Percentiles rank a stretch among this genome's conserved stretches.
These are phyloP conservation scores for Corymbia calophylla DNA, from an alignment of 441 rosid species.

Conservation along the genomic window DNA sequence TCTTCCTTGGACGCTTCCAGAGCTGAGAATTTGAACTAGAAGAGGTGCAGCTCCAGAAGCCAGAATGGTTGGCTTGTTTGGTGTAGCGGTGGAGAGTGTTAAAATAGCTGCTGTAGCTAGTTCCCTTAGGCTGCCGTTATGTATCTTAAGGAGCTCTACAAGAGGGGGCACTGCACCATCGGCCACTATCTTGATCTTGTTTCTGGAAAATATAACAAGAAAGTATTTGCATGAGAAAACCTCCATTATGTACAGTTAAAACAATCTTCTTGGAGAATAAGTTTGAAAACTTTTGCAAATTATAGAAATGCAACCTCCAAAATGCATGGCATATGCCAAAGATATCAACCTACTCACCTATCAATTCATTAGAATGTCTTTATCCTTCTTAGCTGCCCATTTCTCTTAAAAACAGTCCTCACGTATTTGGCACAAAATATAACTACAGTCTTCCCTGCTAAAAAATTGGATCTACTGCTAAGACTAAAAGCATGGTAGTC, in stretches of 20 bases:
- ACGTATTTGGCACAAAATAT: background rate
- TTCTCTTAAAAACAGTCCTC: background rate
- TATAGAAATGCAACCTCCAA: background rate
- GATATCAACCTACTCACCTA: background rate
- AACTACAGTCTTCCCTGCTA: background rate
- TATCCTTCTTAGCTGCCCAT: background rate
- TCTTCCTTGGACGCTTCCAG: conserved; percentile 64
- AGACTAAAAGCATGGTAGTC: background rate
- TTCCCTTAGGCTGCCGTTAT: conserved; percentile 43
- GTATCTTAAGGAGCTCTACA: conserved; percentile 53
- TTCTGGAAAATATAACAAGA: conserved; percentile 29
- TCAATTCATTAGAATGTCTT: background rate
- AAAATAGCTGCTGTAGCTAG: conserved; percentile 64
- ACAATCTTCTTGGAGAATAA: background rate
- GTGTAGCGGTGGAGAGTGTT: conserved; percentile 67
- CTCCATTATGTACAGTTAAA: background rate
- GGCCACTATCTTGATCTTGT: conserved; percentile 61
- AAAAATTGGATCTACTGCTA: background rate
- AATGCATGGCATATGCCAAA: background rate
- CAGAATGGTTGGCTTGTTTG: conserved; percentile 53
- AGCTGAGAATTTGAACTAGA: conserved; percentile 60
- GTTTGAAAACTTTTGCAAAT: background rate
- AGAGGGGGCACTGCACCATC: conserved; percentile 73
- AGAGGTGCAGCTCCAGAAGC: conserved; percentile 59
- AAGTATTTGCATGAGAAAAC: background rate